Conservation (phyloP, 306 rosid species). For the Prunus kanzakura region DNA sequence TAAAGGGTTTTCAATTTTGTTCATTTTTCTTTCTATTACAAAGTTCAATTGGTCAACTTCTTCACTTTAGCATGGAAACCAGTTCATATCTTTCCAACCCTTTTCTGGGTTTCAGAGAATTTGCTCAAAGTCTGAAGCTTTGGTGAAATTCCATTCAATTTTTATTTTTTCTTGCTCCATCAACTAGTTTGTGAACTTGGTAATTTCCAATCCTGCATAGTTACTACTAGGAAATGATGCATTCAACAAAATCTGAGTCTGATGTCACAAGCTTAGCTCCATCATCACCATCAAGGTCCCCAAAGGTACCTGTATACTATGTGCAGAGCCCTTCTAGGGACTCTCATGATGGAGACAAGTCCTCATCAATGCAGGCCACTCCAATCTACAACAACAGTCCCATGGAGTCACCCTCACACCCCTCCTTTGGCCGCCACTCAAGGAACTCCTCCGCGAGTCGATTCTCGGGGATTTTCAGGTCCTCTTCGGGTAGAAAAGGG, state of each 20-base stretch:
- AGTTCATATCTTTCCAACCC: not conserved
- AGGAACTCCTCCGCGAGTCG: constrained; percentile 86
- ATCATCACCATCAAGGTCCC: constrained; percentile 94
- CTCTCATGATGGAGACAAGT: constrained; percentile 93
- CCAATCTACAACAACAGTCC: constrained; percentile 90
- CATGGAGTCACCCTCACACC: constrained; percentile 92
- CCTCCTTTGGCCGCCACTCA: constrained; percentile 87
- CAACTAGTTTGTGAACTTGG: not conserved
- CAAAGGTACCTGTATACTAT: constrained; percentile 69
- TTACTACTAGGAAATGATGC: constrained; percentile 31
- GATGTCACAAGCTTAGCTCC: constrained; percentile 87
- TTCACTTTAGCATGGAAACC: not conserved
- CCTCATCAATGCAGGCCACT: constrained; percentile 82
- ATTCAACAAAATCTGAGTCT: constrained; percentile 77
- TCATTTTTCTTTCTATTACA: not conserved
- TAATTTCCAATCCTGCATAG: not conserved
- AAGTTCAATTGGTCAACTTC: not conserved
- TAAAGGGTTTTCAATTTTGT: not conserved
- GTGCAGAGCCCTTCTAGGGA: constrained; percentile 96
- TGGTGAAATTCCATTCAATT: not conserved
- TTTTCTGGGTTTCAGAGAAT: not conserved
- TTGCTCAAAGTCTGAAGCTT: not conserved
- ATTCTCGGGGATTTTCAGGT: constrained; percentile 87
- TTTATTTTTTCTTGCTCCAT: not conserved
- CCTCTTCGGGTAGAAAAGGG: constrained; percentile 80